A percentile compares a stretch with the other conserved stretches of the same genome.
These are phyloP conservation scores for Magnolia sinica DNA, from an alignment of 164 flowering plant species.

Conservation along the genomic window DNA sequence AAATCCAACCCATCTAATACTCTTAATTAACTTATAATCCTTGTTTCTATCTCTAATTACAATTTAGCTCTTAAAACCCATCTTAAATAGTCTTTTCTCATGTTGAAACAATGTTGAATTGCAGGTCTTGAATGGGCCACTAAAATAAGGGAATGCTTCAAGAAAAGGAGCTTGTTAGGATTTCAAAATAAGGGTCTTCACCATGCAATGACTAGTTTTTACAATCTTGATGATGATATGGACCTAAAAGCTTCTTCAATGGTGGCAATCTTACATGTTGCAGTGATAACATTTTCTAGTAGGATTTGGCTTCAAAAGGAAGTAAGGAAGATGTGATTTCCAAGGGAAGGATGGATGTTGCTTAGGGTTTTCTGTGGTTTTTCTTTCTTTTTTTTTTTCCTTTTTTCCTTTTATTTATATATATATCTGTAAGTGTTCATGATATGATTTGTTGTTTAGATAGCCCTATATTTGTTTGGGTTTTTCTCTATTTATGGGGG, in stretches of 20 bases:
- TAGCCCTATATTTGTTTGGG: slow-evolving; percentile 9
- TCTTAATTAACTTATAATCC: background rate
- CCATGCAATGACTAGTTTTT: background rate
- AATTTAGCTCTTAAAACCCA: background rate
- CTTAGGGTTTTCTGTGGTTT: background rate
- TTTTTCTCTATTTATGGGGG: background rate
- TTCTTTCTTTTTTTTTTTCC: background rate
- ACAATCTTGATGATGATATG: slow-evolving; percentile 1
- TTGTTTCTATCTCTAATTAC: background rate
- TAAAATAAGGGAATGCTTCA: slow-evolving; percentile 22
- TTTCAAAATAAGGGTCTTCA: slow-evolving; percentile 19
- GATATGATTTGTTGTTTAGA: slow-evolving; percentile 6
- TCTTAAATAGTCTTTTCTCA: background rate
- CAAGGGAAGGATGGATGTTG: background rate
- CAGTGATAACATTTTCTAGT: slow-evolving; percentile 13
- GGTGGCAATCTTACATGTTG: slow-evolving; percentile 16
- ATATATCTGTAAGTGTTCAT: background rate
- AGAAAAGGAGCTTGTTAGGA: slow-evolving; percentile 3
- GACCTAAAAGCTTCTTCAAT: slow-evolving; percentile 16
- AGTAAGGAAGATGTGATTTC: background rate
- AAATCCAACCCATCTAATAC: background rate
- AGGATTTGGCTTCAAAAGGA: slow-evolving; percentile 1
- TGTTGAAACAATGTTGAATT: background rate
- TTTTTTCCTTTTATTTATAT: background rate
- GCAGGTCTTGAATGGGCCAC: slow-evolving; percentile 17